Percentiles rank a stretch among this genome's conserved stretches.
phyloP scores from a whole-genome alignment of 208 protist genomes.

The Crithidia thermophila region DNA sequence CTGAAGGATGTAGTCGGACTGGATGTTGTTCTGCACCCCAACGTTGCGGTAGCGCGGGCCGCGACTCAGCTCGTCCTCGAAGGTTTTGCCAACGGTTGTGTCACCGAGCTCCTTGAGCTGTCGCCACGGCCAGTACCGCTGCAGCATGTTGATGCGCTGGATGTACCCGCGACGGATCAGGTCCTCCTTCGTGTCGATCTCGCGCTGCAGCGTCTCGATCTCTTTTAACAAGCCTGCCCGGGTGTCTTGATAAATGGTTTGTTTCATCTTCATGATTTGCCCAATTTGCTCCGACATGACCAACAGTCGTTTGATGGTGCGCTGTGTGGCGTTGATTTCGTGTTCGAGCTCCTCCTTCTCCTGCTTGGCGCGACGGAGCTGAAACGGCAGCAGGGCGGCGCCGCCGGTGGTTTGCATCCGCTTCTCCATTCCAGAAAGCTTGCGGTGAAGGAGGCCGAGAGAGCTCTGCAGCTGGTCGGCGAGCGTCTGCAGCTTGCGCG shows the following conservation, averaged over 20 bases:
- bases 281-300: conserved; percentile 63
- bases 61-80: conserved; percentile 79
- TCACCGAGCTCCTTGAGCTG: conserved; percentile 83
- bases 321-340: conserved; percentile 61
- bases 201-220: conserved; percentile 40
- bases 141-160: conserved; percentile 76
- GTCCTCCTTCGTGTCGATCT: conserved; percentile 40
- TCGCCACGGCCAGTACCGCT: conserved; percentile 89
- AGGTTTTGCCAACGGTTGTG: conserved; percentile 70
- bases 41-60: conserved; percentile 83
- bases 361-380: conserved; percentile 54
- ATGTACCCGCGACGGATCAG: conserved; percentile 71
- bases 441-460: conserved; percentile 44
- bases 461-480: conserved; percentile 62
- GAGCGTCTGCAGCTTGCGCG: conserved; percentile 50
- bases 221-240: conserved; percentile 40
- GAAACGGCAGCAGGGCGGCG: conserved; percentile 53
- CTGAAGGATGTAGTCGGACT: conserved; percentile 76
- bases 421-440: conserved; percentile 54
- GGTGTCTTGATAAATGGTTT: conserved; percentile 28
- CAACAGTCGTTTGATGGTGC: conserved; percentile 44
- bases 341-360: conserved; percentile 57
- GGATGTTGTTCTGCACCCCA: conserved; percentile 83
- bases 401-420: conserved; percentile 30
- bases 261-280: conserved; percentile 43